Evolutionary conservation across 2,329 filamentous ascomycete species (phyloP).

Genomic region (Colletotrichum cereale): DNA sequence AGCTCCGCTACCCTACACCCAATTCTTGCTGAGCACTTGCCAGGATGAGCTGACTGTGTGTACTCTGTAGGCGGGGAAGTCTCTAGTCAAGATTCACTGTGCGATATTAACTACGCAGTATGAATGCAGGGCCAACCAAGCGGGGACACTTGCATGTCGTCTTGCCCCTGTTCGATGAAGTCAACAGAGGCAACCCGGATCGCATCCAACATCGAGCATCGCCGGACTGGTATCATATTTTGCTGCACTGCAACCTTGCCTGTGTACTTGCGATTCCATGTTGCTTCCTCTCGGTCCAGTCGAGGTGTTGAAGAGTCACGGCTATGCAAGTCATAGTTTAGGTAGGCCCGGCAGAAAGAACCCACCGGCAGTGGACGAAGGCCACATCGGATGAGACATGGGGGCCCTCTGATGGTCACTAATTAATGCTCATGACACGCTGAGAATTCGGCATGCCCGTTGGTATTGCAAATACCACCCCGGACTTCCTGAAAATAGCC

Average conservation of each 20-base stretch:
- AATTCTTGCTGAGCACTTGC: neutral
- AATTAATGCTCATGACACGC: constrained; percentile 6
- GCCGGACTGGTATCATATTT: neutral
- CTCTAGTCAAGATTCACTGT: no score
- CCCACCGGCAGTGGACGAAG: constrained; percentile 23
- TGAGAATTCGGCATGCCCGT: constrained; percentile 14
- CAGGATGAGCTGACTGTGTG: neutral
- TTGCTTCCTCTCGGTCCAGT: constrained; percentile 1
- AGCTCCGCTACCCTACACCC: neutral
- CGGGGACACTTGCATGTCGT: neutral
- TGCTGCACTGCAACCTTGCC: constrained; percentile 16
- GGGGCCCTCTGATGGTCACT: neutral
- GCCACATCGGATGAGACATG: constrained; percentile 30
- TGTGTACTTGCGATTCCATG: neutral
- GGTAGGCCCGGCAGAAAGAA: constrained; percentile 1
- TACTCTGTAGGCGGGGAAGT: neutral
- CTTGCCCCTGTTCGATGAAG: neutral
- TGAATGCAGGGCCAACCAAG: neutral
- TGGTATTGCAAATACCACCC: neutral
- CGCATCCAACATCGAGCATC: neutral
- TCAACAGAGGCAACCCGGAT: neutral
- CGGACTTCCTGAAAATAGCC: constrained; percentile 13
- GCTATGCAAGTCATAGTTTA: constrained; percentile 32
- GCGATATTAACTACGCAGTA: no score
- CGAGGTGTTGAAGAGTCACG: neutral